Base-by-base conservation (phyloP, 1,139 yeast species). In the Candida albicans region DNA sequence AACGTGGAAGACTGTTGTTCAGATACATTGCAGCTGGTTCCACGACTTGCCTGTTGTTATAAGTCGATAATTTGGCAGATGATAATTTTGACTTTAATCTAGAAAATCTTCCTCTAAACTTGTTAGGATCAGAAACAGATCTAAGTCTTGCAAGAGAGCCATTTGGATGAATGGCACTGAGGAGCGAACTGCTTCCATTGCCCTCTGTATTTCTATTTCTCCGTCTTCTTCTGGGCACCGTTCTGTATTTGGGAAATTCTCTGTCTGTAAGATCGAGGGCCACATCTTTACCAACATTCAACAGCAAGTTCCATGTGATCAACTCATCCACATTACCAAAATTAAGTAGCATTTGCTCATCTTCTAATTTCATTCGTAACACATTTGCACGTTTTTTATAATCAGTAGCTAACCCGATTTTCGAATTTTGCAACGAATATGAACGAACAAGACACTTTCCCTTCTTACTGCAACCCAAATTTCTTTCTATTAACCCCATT, bases 201-300 rank as follows among this genome's bases (percentile, higher is more conserved):
- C 41, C 44, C 28, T 49, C 47, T 34, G 54, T 32, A 25, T 25
- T 22, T 12, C 29, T 35, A 44, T 57, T 53, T 47, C 64, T 55
- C 43, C 79, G 56, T 58, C 90, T 70, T 53, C 91, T 70, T 53
- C 91, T 67, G 3, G 95, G 95, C 8, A 86, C 89, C 0, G 88
- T 82, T 56, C 90, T 70, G 59, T 84, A 85, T 26, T 70, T 70
- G 2, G 95, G 93, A 59, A 80, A 58, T 39, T 79, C 82, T 40
- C 95, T 67, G 24, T 75, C 68, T 31, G 67, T 70, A 26, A 86
- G 53, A 59, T 86, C 93, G 35, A 84, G 63, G 3, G 89, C 67
- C 25, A 85, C 77, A 53, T 82, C 87, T 43, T 79, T 78, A 1
- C 88, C 93, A 7, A 79, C 68, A 39, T 74, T 71, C 3, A 86